Base-by-base conservation (phyloP, 805 yeast genomes). In the Yarrowia phangngaensis region DNA sequence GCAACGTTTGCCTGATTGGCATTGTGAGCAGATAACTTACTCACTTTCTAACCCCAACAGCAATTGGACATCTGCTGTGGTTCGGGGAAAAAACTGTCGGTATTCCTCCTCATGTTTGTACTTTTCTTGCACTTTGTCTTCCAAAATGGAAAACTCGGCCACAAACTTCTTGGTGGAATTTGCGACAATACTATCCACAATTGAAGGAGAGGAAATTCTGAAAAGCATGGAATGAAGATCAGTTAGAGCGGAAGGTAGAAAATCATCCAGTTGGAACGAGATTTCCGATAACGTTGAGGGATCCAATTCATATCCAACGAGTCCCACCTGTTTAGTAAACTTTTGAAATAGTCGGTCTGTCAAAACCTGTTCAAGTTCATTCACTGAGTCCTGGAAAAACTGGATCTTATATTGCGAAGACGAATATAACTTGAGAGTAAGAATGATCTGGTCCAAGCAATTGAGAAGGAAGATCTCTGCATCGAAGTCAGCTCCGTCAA, bases 201-300 rank as follows among this genome's bases (percentile, higher is more conserved):
- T 51, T 3, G 61, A 54, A 1, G 70, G 70, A n/a, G 70, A 64
- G 8, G 59, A 50, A 12, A 68, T 55, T 13, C 55, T 34, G 29
- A 60, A 60, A 20, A 68, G 56, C 14, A 54, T 50, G 9, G 48
- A 45, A 24, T 59, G 58, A 26, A 62, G 54, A 41, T 63, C 66
- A 54, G 63, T 56, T 2, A 60, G 51, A 2, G 68, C 68, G 1
- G 62, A 58, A 1, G 66, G 61, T 20, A 69, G 56, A 47, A 67
- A 66, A 35, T 57, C 58, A 49, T 66, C 70, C 33, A 68, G 53
- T 11, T 53, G 33, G 15, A 46, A 45, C 12, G 62, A 49, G 14
- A 58, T 50, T 32, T 54, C 53, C 7, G 29, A 31, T 9, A 61
- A 35, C 13, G 34, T 27, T 9, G 53, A 20, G 51, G 45, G 46